Evolutionary conservation across 345 rosid species (phyloP), one percentile per base, ranked within the genome.

Genomic region (Eutrema heterophyllum): DNA sequence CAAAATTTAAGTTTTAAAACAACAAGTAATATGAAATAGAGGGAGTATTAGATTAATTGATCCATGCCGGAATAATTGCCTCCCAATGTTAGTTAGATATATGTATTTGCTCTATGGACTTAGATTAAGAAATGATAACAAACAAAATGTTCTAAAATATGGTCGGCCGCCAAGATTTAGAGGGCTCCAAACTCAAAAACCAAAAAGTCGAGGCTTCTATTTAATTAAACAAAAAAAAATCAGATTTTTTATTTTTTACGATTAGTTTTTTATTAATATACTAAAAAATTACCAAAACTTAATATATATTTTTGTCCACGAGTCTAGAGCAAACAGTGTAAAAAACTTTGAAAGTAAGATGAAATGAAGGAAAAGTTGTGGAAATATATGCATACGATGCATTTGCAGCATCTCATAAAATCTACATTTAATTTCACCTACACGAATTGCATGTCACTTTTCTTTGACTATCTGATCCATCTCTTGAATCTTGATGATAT

Each of bases 1-100:
- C n/a, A n/a, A n/a, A n/a, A n/a, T n/a, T n/a, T n/a, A n/a, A n/a
- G n/a, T n/a, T n/a, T n/a, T n/a, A n/a, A n/a, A n/a, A n/a, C n/a
- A n/a, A n/a, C n/a, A n/a, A n/a, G n/a, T n/a, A n/a, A n/a, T n/a
- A n/a, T n/a, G n/a, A n/a, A n/a, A n/a, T n/a, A n/a, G n/a, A n/a
- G n/a, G n/a, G n/a, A n/a, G n/a, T n/a, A n/a, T n/a, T n/a, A n/a
- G n/a, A 14, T 9, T 53, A 39, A 38, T 13, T 48, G n/a, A 48
- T 29, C 29, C 66, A 66, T 15, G 9, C 39, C 43, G 1, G 57
- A 48, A 74, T 67, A 74, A 74, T 58, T 74, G 73, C 13, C 24
- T 39, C 44, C 9, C 11, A 21, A 36, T 64, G 62, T 45, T 75
- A 58, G 46, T 74, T 65, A 55, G 41, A 32, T 21, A 21, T 21